Conservation (phyloP, 192 early-diverging fungal genomes). For the Backusella macrospora region DNA sequence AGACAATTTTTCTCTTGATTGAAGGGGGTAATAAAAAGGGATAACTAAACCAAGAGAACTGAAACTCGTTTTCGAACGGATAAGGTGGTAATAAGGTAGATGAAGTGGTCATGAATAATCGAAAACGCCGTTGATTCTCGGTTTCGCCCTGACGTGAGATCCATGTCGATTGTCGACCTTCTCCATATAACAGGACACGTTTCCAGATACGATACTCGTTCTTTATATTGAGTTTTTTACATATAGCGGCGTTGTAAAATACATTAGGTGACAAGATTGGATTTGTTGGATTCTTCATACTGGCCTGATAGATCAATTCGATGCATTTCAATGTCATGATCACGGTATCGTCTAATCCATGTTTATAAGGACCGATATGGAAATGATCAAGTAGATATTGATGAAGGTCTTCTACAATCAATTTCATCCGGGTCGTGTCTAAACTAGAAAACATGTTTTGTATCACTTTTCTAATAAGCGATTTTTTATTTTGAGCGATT, state of each 20-base stretch:
- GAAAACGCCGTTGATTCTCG: conserved; percentile 19
- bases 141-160: conserved; percentile 4
- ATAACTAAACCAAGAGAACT: conserved; percentile 72
- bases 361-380: conserved; percentile 40
- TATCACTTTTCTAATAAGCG: background rate
- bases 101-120: conserved; percentile 20
- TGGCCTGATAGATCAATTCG: conserved; percentile 14
- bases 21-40: conserved; percentile 72
- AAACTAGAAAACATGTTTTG: background rate
- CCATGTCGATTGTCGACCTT: conserved; percentile 27
- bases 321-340: conserved; percentile 34
- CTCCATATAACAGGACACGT: conserved; percentile 47
- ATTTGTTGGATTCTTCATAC: conserved; percentile 1
- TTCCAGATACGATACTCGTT: conserved; percentile 79
- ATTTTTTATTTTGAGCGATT: conserved; percentile 13
- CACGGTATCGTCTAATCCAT: conserved; percentile 34
- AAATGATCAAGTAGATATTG: conserved; percentile 38
- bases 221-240: conserved; percentile 66
- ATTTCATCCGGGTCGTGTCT: background rate
- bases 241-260: conserved; percentile 36
- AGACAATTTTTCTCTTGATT: conserved; percentile 69
- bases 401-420: conserved; percentile 29
- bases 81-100: background rate
- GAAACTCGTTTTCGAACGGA: conserved; percentile 40
- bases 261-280: background rate